Evolutionary conservation across 345 rosid species (phyloP).

Genomic region (Lenwebbia sp.): DNA sequence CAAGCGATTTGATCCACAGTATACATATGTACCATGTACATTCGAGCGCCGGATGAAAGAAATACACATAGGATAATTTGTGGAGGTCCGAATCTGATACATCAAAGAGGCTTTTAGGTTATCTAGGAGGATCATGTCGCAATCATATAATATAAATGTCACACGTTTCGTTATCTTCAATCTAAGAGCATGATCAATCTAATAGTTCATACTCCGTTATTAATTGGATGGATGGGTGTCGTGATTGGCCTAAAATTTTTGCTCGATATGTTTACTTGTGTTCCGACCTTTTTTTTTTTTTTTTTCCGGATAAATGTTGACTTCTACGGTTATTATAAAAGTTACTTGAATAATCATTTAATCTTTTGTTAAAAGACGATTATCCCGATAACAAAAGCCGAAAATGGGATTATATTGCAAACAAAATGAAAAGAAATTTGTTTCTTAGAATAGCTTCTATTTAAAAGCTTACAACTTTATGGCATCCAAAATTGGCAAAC

Average conservation of each 20-base stretch:
- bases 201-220: background rate
- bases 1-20: background rate
- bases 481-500: background rate
- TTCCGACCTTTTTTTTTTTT: background rate
- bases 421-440: background rate
- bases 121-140: fast-evolving
- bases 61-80: background rate
- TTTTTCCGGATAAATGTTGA: background rate
- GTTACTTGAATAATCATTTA: background rate
- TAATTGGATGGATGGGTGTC: background rate
- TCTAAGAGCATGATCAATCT: background rate
- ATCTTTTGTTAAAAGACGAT: background rate
- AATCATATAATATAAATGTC: background rate
- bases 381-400: background rate
- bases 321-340: background rate
- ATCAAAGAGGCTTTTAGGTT: background rate
- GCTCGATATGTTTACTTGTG: background rate
- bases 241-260: background rate
- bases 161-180: background rate
- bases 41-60: background rate
- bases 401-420: background rate
- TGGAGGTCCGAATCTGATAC: fast-evolving
- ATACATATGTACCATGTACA: no score
- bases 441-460: background rate
- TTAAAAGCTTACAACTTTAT: background rate